Evolutionary conservation across 495 filamentous ascomycete species (phyloP), one percentile per base, ranked within the genome.

Genomic region (Pseudevernia furfuracea): DNA sequence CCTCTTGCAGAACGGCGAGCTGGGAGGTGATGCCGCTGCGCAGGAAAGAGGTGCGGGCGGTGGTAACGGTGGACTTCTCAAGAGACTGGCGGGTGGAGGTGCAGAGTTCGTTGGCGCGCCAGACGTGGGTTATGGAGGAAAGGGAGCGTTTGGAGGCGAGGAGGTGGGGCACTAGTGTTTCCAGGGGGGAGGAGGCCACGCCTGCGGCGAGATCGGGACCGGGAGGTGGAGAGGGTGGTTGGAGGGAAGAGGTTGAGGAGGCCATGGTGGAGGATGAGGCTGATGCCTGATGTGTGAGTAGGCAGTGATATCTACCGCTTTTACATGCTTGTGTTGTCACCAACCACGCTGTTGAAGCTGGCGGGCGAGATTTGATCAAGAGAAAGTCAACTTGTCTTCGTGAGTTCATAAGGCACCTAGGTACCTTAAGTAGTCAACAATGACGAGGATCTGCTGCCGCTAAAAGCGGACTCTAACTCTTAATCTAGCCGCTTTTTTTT

Each of bases 121-220:
- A 86, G 48, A 97, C 91, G 67, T 92, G 85, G 56, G 77, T 82
- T 68, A 93, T 90, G 3, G 90, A 91, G n/a, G 89, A 88, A 4
- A 98, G 84, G 11, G 93, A 92, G 34, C 90, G 85, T 76, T 97
- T 98, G 5, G 95, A 89, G 48, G 87, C 87, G 21, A 97, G 82
- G 36, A 97, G 89, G 76, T 95, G 85, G 3, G 82, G 79, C 53
- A 96, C 87, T 36, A 96, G 84, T 4, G 82, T 84, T 62, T 94
- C 89, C 60, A 94, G 81, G 19, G 82, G 71, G 4, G 59, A 46
- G 49, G 19, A 34, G 10, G 46, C 12, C 2, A 12, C 4, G 46
- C 2, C 11, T 14, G 49, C 14, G 49, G 49, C 7, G 46, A 23
- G 23, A 28, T 28, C 11, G 46, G 8, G 46, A 12, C 1, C 11